Base-by-base conservation (phyloP, 345 rosid species). In the Corchorus capsularis region DNA sequence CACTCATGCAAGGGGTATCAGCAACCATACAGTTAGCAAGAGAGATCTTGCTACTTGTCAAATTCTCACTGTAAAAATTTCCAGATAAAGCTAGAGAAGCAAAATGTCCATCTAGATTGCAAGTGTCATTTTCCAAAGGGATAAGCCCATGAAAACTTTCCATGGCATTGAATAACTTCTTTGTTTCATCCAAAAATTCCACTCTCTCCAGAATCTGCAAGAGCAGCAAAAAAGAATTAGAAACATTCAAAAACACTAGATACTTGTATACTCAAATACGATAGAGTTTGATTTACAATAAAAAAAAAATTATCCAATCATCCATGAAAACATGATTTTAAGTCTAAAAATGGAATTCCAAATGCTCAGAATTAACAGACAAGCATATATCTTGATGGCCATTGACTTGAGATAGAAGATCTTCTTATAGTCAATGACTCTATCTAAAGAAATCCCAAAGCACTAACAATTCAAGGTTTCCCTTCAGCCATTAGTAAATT, bases 141-240 rank as follows among this genome's bases (percentile, higher is more conserved):
- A 74, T 68, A 71, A 80, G 61, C 47, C 81, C 77, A n/a, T 75
- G 61, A 27, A 54, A 17, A 49, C 56, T 65, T 74, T 76, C 86
- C 81, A 74, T 74, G 55, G 77, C 88, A 41, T 6, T 69, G 56
- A 96, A 77, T 72, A 83, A 74, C 75, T 71, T 84, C 80, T 79
- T 85, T 64, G 88, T 85, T 82, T 87, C 85, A 79, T 85, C 87
- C 80, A 89, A 74, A 78, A 92, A 82, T 68, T 89, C 91, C 22
- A 5, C 52, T 8, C 83, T 88, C 88, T 92, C 95, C 65, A 78
- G 75, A 82, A 92, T 85, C 98, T 92, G 88, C 82, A 78, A 69
- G 65, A 74, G 11, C 54, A 67, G 63, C n/a, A 61, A 63, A 35
- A 13, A 59, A 72, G 52, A 72, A 4, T 22, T 12, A 72, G 54